phyloP scores from a whole-genome alignment of 352 stramenopile genomes.

The Peronosclerospora sorghi region DNA sequence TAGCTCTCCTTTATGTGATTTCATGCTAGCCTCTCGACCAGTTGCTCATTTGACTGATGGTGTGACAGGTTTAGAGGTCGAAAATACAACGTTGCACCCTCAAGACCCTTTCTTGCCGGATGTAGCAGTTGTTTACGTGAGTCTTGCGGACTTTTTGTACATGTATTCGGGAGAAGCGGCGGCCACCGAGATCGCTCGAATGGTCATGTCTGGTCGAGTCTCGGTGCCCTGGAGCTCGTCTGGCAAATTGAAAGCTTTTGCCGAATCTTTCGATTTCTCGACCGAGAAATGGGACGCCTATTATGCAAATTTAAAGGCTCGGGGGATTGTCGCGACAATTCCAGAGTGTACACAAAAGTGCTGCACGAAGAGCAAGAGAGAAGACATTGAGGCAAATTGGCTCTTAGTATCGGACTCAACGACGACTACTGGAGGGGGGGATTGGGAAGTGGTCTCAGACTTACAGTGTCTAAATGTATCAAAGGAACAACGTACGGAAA shows the following conservation, averaged over 20 bases:
- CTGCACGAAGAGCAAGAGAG: slow-evolving; percentile 51
- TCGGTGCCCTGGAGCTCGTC: slow-evolving; percentile 74
- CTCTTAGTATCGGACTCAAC: slow-evolving; percentile 57
- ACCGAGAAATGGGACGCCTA: slow-evolving; percentile 72
- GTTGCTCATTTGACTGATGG: neutral
- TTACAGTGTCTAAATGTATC: slow-evolving; percentile 42
- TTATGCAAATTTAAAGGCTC: slow-evolving; percentile 38
- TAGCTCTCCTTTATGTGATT: slow-evolving; percentile 5
- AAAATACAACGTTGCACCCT: slow-evolving; percentile 29
- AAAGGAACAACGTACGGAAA: slow-evolving; percentile 50
- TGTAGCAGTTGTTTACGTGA: slow-evolving; percentile 64
- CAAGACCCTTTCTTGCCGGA: slow-evolving; percentile 46
- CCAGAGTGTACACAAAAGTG: slow-evolving; percentile 45
- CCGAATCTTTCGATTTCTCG: slow-evolving; percentile 80
- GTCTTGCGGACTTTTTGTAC: slow-evolving; percentile 71
- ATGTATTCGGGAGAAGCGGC: slow-evolving; percentile 81
- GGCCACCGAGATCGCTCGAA: slow-evolving; percentile 63
- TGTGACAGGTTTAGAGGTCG: slow-evolving; percentile 37
- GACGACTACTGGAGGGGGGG: slow-evolving; percentile 28
- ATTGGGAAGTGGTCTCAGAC: slow-evolving; percentile 72
- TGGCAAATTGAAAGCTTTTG: slow-evolving; percentile 74
- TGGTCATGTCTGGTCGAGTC: slow-evolving; percentile 81
- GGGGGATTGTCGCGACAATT: slow-evolving; percentile 10
- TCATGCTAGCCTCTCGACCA: neutral
- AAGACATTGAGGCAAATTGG: slow-evolving; percentile 81